Conservation (phyloP, 2,329 filamentous ascomycete genomes). For the Cladophialophora psammophila region DNA sequence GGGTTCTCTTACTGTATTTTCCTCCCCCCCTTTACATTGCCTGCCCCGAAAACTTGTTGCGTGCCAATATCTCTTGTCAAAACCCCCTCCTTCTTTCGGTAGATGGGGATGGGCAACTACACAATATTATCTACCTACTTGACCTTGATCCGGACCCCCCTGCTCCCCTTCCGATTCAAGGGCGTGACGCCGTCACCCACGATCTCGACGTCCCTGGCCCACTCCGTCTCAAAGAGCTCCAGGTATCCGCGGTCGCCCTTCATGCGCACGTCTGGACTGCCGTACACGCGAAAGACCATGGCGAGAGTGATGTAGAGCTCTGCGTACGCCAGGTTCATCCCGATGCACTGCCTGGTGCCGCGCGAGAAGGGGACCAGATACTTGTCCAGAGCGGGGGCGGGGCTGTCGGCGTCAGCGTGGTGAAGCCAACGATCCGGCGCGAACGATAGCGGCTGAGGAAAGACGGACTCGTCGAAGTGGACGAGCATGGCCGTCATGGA, state of each 20-base stretch:
- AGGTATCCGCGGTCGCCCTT: constrained; percentile 22
- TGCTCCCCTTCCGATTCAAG: constrained; percentile 20
- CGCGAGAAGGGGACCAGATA: constrained; percentile 52
- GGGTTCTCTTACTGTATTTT: no score
- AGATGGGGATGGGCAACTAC: no score
- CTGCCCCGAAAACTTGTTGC: no score
- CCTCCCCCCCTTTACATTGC: no score
- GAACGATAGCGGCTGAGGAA: constrained; percentile 46
- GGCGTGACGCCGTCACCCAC: constrained; percentile 24
- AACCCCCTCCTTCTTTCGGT: no score
- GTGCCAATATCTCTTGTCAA: no score
- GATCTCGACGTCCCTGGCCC: constrained; percentile 29
- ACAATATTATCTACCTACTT: neutral
- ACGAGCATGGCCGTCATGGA: constrained; percentile 41
- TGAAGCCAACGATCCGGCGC: constrained; percentile 55
- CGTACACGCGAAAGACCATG: constrained; percentile 30
- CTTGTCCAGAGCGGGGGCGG: constrained; percentile 42
- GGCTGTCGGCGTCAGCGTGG: no score
- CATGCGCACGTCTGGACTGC: constrained; percentile 32
- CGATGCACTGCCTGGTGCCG: constrained; percentile 52
- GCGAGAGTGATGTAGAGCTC: constrained; percentile 35
- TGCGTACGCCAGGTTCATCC: constrained; percentile 44
- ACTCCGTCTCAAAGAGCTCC: constrained; percentile 25
- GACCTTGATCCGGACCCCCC: constrained; percentile 16
- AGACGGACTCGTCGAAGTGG: constrained; percentile 44